Base-by-base conservation (phyloP, 2,329 filamentous ascomycete genomes). In the Pezicula radicicola region DNA sequence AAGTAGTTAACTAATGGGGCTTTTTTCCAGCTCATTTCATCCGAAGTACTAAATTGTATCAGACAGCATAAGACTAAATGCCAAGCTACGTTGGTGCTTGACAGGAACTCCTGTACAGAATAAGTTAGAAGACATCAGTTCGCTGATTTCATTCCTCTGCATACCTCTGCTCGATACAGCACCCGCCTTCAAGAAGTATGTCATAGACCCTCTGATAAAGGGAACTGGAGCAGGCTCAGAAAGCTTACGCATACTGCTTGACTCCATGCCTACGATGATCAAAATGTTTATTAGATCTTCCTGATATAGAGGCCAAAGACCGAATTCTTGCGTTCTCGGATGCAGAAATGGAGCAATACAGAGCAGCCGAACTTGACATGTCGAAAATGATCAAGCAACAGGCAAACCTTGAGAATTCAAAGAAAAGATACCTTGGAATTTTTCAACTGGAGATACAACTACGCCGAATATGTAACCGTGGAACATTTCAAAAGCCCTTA, bases 391-490 rank as follows among this genome's bases (percentile, higher is more conserved):
- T 66, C 0, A 61, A 68, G 2, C 58, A 63, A 30, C 66, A 73
- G 27, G 61, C 63, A 15, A 66, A 63, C 35, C 65, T 64, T 48
- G 69, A 68, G 15, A 41, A 30, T 16, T 36, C 28, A n/a, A 40
- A 19, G 35, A 48, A 41, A 40, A 25, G 46, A n/a, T 40, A 40
- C 46, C 72, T 76, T 13, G 69, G 72, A 0, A 64, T 75, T 18
- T 77, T 79, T 50, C 74, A 78, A 42, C 61, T 69, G 0, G 66
- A 73, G 6, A 61, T 78, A 0, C 74, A 76, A 51, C 58, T 78
- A 15, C 70, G 75, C 0, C 71, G 77, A 8, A 53, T 78, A 1
- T 78, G 75, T 60, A 78, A 78, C 48, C 75, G 77, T 52, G 75
- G 75, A 1, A 78, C 76, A 0, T 74, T 67, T 55, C 75, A 77